Evolutionary conservation across 495 filamentous ascomycete species (phyloP).

Genomic region (Aspergillus haitiensis): DNA sequence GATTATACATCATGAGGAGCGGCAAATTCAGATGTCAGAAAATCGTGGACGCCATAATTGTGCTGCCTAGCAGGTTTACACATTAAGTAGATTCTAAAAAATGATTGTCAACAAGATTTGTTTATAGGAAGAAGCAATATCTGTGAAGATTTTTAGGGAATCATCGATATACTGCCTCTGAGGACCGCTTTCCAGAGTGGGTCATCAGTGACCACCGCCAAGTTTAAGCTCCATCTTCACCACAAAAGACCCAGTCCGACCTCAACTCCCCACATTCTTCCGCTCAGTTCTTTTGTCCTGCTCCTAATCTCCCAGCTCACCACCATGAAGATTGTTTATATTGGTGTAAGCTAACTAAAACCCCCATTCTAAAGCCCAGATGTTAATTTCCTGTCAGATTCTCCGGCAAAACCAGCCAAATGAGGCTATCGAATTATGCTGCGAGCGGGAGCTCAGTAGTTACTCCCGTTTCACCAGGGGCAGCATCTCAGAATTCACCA

Average conservation of each 20-base stretch:
- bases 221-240: not conserved
- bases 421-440: conserved; percentile 77
- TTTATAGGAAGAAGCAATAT: too few species aligned
- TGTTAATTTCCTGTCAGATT: conserved; percentile 52
- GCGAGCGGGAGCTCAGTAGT: conserved; percentile 75
- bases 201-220: not conserved
- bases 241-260: not conserved
- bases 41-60: too few species aligned
- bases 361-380: not conserved
- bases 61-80: too few species aligned
- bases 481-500: conserved; percentile 52
- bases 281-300: not conserved
- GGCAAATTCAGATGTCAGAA: too few species aligned
- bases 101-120: too few species aligned
- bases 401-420: conserved; percentile 70
- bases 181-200: conserved; percentile 6
- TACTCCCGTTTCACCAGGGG: conserved; percentile 79
- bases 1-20: too few species aligned
- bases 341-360: conserved; percentile 9
- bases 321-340: conserved; percentile 22
- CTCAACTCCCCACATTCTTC: conserved; percentile 12
- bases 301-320: conserved; percentile 1
- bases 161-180: conserved; percentile 10
- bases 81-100: too few species aligned
- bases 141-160: conserved; percentile 2